Evolutionary conservation across 257 asterid species (phyloP), one percentile per base, ranked within the genome.

Genomic region (Nicotiana tabacum): DNA sequence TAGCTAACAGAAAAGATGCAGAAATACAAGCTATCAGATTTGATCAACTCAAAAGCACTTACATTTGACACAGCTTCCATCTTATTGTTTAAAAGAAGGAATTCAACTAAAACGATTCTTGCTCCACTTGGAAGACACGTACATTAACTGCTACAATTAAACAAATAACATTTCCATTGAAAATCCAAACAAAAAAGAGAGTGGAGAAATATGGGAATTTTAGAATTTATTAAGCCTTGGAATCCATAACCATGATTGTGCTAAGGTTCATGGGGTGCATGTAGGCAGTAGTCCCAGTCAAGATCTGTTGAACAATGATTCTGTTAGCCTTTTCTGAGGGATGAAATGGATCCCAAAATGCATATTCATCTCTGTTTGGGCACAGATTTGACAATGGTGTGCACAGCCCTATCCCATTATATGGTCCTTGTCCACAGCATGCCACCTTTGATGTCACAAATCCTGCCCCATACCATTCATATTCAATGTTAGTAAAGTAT

Each of bases 361-460:
- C 98, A 12, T 93, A 90, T 2, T 67, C 32, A 51, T 90, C 91
- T 66, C 99, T 91, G 78, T 93, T 87, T 4, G 90, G 80, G 77
- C 99, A 96, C 57, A 96, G 39, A 84, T 92, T 91, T 3, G 98
- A 96, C 0, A 91, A 0, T 5, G 88, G 90, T 0, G 97, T 93
- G 88, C 99, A 96, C 1, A 94, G 91, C 6, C 99, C 99, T 11
- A 94, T 3, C 68, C 99, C 99, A 51, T 96, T 96, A 81, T 88
- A 93, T 9, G 95, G 98, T 27, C 98, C 99, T 77, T 96, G 99
- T 17, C 99, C 99, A 78, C 98, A 96, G 61, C 99, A 96, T 68
- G 99, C 99, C 17, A 83, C 66, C 83, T 96, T 91, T 24, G 98
- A 91, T 3, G 92, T 91, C 24, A 30, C 85, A 74, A 94, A 94